phyloP scores from a whole-genome alignment of 768 basidiomycete species.

The Albatrellus ellisii region DNA sequence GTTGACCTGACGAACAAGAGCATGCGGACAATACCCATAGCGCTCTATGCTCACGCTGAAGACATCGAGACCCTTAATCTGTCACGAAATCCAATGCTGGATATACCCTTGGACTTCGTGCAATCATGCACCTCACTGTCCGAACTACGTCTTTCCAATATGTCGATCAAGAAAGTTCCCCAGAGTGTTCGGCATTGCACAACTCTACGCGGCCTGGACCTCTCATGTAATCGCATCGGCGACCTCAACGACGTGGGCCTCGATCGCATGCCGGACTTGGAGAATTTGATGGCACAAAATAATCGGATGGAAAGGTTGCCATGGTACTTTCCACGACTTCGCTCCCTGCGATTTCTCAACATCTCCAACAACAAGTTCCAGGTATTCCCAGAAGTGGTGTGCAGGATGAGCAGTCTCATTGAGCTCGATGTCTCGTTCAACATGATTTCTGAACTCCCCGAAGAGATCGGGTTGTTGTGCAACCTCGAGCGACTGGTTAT shows the following conservation, averaged over 20 bases:
- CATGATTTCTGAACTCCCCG: conserved; percentile 67
- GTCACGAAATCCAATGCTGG: conserved; percentile 90
- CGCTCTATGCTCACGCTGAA: conserved; percentile 73
- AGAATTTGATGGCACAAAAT: conserved; percentile 68
- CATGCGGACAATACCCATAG: conserved; percentile 79
- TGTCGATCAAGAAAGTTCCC: conserved; percentile 93
- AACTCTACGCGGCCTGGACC: conserved; percentile 68
- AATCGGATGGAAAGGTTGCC: conserved; percentile 85
- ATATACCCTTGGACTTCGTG: conserved; percentile 93
- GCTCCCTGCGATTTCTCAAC: conserved; percentile 64
- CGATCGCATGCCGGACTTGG: conserved; percentile 60
- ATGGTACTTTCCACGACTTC: conserved; percentile 68
- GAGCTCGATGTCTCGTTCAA: conserved; percentile 97
- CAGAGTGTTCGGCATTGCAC: conserved; percentile 64
- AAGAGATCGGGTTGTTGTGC: conserved; percentile 57
- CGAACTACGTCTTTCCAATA: conserved; percentile 77
- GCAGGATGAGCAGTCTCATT: conserved; percentile 53
- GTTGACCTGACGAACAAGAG: conserved; percentile 75
- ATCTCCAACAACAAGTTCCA: conserved; percentile 95
- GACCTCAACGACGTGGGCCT: conserved; percentile 82
- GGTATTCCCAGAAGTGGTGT: conserved; percentile 59
- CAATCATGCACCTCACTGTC: conserved; percentile 74
- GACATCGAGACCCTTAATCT: conserved; percentile 77
- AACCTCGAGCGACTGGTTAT: conserved; percentile 63
- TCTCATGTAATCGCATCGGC: conserved; percentile 83